Conservation (phyloP, 306 rosid species). For the Sesbania bispinosa region DNA sequence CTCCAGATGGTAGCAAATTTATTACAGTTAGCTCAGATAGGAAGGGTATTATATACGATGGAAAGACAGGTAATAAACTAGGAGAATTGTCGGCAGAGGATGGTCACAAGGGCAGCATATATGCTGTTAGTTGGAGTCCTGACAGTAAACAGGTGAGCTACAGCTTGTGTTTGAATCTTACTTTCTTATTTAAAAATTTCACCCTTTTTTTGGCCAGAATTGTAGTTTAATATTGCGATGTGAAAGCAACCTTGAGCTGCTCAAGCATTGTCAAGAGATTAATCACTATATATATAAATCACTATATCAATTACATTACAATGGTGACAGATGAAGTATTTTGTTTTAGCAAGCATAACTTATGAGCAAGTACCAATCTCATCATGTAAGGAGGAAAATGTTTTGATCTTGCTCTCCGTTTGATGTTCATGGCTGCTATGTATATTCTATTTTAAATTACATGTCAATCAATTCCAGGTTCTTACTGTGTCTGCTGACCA, state of each 20-base stretch:
- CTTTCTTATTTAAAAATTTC: background rate
- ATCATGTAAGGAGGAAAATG: background rate
- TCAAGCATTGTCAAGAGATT: conserved; percentile 17
- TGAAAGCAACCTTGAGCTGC: background rate
- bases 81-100: conserved; percentile 80
- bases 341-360: background rate
- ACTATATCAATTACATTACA: background rate
- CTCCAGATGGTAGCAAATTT: conserved; percentile 95
- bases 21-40: conserved; percentile 90
- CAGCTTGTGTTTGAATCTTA: conserved; percentile 2
- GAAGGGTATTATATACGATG: conserved; percentile 74
- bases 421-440: background rate
- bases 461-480: conserved; percentile 43
- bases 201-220: background rate
- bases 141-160: conserved; percentile 76
- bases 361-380: background rate
- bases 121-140: conserved; percentile 94
- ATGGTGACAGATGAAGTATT: background rate
- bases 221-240: background rate
- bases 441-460: conserved; percentile 3
- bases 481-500: conserved; percentile 97
- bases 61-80: conserved; percentile 75
- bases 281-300: background rate
- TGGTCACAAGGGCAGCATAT: conserved; percentile 93
- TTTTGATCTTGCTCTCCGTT: background rate